Percentiles rank a stretch among this genome's conserved stretches.
phyloP scores from a whole-genome alignment of 371 early-diverging fungal species.

The Dinochytrium kinnereticum region DNA sequence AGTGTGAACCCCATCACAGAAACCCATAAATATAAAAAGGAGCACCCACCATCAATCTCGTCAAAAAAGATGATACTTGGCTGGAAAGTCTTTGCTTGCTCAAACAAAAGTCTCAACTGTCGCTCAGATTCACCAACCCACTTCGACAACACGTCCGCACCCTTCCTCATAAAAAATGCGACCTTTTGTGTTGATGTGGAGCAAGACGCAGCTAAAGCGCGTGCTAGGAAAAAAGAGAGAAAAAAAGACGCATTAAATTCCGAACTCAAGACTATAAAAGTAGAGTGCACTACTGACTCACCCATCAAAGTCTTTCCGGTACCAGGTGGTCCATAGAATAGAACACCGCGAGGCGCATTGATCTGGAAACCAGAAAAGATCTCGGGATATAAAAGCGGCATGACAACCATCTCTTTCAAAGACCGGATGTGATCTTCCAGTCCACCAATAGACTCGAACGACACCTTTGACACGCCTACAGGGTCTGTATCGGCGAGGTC shows the following conservation, averaged over 20 bases:
- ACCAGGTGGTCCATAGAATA: slow-evolving; percentile 96
- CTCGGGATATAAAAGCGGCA: slow-evolving; percentile 85
- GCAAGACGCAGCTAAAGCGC: slow-evolving; percentile 71
- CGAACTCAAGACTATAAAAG: slow-evolving; percentile 42
- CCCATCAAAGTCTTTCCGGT: slow-evolving; percentile 95
- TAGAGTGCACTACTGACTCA: not conserved
- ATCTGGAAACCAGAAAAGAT: slow-evolving; percentile 67
- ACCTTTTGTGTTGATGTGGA: slow-evolving; percentile 64
- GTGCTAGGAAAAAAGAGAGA: slow-evolving; percentile 71
- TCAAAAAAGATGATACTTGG: slow-evolving; percentile 98
- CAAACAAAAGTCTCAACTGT: slow-evolving; percentile 79
- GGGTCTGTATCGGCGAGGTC: slow-evolving; percentile 54
- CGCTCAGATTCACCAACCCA: slow-evolving; percentile 85
- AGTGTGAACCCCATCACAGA: slow-evolving; percentile 30
- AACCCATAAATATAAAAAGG: not conserved
- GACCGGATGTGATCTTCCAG: slow-evolving; percentile 61
- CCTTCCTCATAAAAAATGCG: slow-evolving; percentile 78
- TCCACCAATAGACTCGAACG: slow-evolving; percentile 66
- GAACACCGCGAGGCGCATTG: slow-evolving; percentile 57
- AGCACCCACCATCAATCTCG: slow-evolving; percentile 86
- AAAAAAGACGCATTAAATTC: slow-evolving; percentile 52
- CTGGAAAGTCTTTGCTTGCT: slow-evolving; percentile 77
- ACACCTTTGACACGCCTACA: slow-evolving; percentile 45
- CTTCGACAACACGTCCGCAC: slow-evolving; percentile 79
- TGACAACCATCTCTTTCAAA: slow-evolving; percentile 75